Base-by-base conservation (phyloP, 345 rosid species). In the Salix arbutifolia region DNA sequence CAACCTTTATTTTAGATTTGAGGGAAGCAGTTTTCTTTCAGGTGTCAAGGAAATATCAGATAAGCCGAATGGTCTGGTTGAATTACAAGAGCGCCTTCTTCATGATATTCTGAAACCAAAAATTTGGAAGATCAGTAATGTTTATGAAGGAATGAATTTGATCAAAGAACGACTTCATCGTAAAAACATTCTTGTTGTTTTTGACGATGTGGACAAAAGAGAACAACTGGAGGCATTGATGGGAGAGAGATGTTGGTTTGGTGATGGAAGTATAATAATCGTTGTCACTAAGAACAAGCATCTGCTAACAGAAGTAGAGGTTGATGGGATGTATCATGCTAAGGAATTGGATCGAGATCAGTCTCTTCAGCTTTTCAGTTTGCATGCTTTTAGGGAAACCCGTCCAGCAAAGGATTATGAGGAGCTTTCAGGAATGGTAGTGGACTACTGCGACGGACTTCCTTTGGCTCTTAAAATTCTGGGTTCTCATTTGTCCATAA, bases 381-480 rank as follows among this genome's bases (percentile, higher is more conserved):
- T 12, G 70, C 70, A 67, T 67, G 70, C 70, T 8, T 67, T 67
- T 46, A 67, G n/a, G 70, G 2, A 67, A 67, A 37, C 14, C n/a
- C 26, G 5, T 21, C 70, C 70, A 19, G 2, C 4, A 37, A 12
- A 9, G n/a, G 48, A 37, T 12, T 67, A 37, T 67, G 70, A 9
- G 16, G 18, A 38, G 28, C 8, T 67, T 67, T 67, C 70, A 40
- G 44, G 3, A 38, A 67, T 3, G 46, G 70, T 67, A 28, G 50
- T 67, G 0, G 70, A 67, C 23, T 67, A 67, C 23, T 42, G 5
- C 40, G 1, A 46, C 37, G 70, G 70, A 19, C 70, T 67, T 37
- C 70, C 70, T 18, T 21, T 67, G 23, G 70, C 48, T 21, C 70
- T 67, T 18, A 17, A 67, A 67, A 46, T 67, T 10, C 9, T 67